These are phyloP conservation scores for Papiliotrema nemorosa DNA, from an alignment of 1,284 basidiomycete species.

Conservation along the genomic window DNA sequence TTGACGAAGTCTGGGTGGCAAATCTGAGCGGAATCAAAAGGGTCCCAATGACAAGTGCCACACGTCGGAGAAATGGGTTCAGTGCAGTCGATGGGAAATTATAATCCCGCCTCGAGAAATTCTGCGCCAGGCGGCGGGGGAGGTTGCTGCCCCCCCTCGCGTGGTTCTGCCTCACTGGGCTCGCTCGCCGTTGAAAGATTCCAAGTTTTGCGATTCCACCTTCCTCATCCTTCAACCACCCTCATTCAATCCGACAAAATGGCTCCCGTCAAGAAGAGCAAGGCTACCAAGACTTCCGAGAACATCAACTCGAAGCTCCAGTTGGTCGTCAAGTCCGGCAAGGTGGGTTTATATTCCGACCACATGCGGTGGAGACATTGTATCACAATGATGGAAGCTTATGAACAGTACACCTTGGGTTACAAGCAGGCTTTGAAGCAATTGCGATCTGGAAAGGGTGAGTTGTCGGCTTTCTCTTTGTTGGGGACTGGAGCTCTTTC, in stretches of 20 bases:
- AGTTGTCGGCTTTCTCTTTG: slow-evolving; percentile 50
- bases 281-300: slow-evolving; percentile 85
- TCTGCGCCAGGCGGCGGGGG: neutral
- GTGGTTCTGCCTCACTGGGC: neutral
- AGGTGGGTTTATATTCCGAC: slow-evolving; percentile 19
- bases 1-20: neutral
- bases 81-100: neutral
- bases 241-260: slow-evolving; percentile 52
- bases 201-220: neutral
- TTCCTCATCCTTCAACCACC: slow-evolving; percentile 10
- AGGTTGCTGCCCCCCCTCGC: neutral
- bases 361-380: neutral
- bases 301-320: slow-evolving; percentile 93
- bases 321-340: slow-evolving; percentile 91
- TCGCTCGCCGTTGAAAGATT: neutral
- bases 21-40: neutral
- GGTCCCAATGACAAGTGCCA: neutral
- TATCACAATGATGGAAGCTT: neutral
- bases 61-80: neutral
- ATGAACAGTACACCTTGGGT: slow-evolving; percentile 71
- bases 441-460: slow-evolving; percentile 97
- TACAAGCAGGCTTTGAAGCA: slow-evolving; percentile 98
- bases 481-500: slow-evolving; percentile 87
- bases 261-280: slow-evolving; percentile 93
- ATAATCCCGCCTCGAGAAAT: neutral